Conservation (phyloP, 305 asterid genomes). For the Rubia occidens region DNA sequence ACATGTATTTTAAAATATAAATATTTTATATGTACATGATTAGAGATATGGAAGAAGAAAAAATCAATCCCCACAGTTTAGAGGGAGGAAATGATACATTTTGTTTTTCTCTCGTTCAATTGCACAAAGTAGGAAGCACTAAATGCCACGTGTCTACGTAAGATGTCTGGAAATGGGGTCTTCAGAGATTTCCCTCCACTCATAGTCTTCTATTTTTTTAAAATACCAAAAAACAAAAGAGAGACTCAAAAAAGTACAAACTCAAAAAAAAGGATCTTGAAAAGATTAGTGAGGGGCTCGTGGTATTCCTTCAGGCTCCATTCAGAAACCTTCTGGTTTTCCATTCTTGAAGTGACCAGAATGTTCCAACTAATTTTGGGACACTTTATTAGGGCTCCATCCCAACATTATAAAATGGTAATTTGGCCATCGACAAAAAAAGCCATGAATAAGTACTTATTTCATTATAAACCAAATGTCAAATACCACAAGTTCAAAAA, state of each 20-base stretch:
- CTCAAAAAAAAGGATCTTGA: not conserved
- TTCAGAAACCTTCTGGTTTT: not conserved
- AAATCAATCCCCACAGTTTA: too few relatives aligned
- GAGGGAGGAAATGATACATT: too few relatives aligned
- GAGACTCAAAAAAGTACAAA: not conserved
- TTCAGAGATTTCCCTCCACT: slow-evolving; percentile 12
- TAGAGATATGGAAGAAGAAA: too few relatives aligned
- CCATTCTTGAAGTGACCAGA: not conserved
- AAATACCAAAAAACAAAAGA: not conserved
- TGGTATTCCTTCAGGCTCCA: slow-evolving; percentile 4
- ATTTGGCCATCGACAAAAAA: too few relatives aligned
- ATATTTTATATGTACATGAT: too few relatives aligned
- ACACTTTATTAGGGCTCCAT: too few relatives aligned
- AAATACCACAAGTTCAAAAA: too few relatives aligned
- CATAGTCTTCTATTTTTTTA: not conserved
- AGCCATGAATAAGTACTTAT: too few relatives aligned
- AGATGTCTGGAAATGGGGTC: slow-evolving; percentile 13
- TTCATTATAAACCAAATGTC: not conserved
- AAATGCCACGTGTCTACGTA: not conserved
- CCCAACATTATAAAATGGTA: too few relatives aligned
- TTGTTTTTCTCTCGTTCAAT: not conserved
- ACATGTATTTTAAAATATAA: too few relatives aligned
- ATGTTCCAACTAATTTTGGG: not conserved
- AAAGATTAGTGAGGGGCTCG: slow-evolving; percentile 2
- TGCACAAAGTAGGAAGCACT: not conserved